Evolutionary conservation across 306 rosid species (phyloP), one percentile per base, ranked within the genome.

Genomic region (Arachis stenosperma): DNA sequence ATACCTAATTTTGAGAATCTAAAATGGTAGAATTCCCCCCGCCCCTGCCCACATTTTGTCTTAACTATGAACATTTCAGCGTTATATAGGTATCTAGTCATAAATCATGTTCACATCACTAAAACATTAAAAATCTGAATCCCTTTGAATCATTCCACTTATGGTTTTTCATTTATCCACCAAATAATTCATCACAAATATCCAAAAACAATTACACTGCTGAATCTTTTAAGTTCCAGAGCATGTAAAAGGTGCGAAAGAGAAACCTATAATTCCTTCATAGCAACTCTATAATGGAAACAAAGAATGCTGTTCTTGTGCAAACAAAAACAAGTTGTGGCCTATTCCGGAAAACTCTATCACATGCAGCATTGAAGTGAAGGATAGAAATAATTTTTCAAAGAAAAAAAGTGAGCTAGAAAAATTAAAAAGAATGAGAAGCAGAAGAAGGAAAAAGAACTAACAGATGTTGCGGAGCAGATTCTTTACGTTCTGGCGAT

Each of bases 401-500:
- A 5, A 3, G 17, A 8, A 42, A 14, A 30, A 13, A 13, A 22
- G 27, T 4, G 42, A 8, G 6, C 42, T 2, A n/a, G 3, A 14
- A 5, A 14, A n/a, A n/a, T n/a, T 6, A 14, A 52, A n/a, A n/a
- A 14, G 15, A 52, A 13, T 8, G 13, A 9, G n/a, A 8, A 48
- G 51, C 6, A 44, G 56, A 56, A 8, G 2, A 7, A 65, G 65
- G 41, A 55, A 51, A 50, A 52, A 1, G 73, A 69, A 73, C 78
- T 71, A 74, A 86, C 89, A 69, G 29, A 64, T 75, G 72, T 74
- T 80, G 61, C 69, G 83, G 67, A 86, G 70, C 10, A 83, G 43
- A 62, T 67, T 81, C 68, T 68, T 83, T 59, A 75, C 6, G 60
- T 42, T 71, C 11, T 36, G 81, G 43, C 59, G n/a, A 13, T 76